These are phyloP conservation scores for Suillus discolor DNA, from an alignment of 768 basidiomycete species.

Conservation along the genomic window DNA sequence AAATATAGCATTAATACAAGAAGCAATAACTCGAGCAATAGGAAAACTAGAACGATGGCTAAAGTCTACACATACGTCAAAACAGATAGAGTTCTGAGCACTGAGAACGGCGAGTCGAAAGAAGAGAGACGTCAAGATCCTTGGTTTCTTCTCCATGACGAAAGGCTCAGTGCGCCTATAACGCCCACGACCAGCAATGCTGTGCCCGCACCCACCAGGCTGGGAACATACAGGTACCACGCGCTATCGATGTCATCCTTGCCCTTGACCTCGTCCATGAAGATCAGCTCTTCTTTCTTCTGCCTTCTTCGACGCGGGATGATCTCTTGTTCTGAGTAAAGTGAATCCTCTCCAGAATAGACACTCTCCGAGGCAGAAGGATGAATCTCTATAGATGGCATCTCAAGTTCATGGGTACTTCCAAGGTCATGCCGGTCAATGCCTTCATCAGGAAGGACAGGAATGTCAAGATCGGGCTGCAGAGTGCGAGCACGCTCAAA, in stretches of 20 bases:
- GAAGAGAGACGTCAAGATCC: constrained; percentile 42
- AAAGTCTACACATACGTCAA: constrained; percentile 13
- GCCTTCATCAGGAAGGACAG: constrained; percentile 57
- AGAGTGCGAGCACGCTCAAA: constrained; percentile 71
- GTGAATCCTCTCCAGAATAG: constrained; percentile 27
- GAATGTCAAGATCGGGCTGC: constrained; percentile 67
- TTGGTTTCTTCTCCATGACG: constrained; percentile 67
- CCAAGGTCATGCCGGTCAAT: constrained; percentile 27
- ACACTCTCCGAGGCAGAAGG: constrained; percentile 29
- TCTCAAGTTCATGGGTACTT: constrained; percentile 51
- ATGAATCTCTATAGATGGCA: constrained; percentile 65
- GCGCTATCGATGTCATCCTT: constrained; percentile 64
- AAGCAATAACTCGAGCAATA: background rate
- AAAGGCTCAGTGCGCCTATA: constrained; percentile 77
- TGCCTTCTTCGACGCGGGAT: constrained; percentile 48
- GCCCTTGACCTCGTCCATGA: constrained; percentile 45
- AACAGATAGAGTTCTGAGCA: constrained; percentile 4
- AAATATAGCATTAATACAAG: background rate
- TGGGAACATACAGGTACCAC: constrained; percentile 82
- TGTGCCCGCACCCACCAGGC: constrained; percentile 82
- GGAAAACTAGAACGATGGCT: background rate
- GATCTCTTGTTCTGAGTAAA: constrained; percentile 33
- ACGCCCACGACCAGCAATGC: constrained; percentile 78
- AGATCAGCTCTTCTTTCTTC: constrained; percentile 60
- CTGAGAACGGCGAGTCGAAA: constrained; percentile 9